Evolutionary conservation across 1,284 basidiomycete genomes (phyloP).

Genomic region (Pascua sp.): DNA sequence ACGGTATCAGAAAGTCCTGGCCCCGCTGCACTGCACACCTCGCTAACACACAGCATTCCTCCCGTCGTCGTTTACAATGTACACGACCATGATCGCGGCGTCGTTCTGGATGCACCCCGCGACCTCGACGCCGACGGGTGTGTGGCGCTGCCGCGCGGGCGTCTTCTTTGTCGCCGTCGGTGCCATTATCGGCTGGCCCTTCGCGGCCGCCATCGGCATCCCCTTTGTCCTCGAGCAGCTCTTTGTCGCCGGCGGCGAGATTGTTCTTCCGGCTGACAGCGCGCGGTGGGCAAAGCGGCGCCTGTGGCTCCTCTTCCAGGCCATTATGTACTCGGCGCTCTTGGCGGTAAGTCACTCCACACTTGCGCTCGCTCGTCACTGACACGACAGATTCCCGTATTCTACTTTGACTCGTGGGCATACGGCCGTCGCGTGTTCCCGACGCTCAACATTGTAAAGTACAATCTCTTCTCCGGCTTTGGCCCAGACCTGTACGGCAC

Average conservation of each 20-base stretch:
- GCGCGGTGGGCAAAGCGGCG: slow-evolving; percentile 60
- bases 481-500: slow-evolving; percentile 89
- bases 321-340: too few relatives aligned
- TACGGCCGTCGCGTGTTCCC: slow-evolving; percentile 78
- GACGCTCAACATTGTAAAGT: slow-evolving; percentile 88
- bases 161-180: slow-evolving; percentile 74
- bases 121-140: slow-evolving; percentile 58
- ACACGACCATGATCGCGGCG: slow-evolving; percentile 76
- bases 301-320: slow-evolving; percentile 54
- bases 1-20: too few relatives aligned
- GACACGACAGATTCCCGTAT: slow-evolving; percentile 64
- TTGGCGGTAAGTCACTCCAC: slow-evolving; percentile 57
- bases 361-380: not conserved
- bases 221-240: slow-evolving; percentile 92
- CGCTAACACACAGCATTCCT: slow-evolving; percentile 90
- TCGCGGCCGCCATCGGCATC: slow-evolving; percentile 75
- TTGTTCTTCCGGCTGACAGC: slow-evolving; percentile 56
- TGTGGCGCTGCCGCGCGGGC: slow-evolving; percentile 54
- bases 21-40: too few relatives aligned
- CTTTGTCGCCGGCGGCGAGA: slow-evolving; percentile 70
- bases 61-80: slow-evolving; percentile 94
- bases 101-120: slow-evolving; percentile 71
- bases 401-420: slow-evolving; percentile 76
- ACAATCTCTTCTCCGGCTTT: slow-evolving; percentile 75
- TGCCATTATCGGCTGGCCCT: slow-evolving; percentile 94